Conservation (phyloP, 257 asterid genomes). For the Linderniella brevidens region DNA sequence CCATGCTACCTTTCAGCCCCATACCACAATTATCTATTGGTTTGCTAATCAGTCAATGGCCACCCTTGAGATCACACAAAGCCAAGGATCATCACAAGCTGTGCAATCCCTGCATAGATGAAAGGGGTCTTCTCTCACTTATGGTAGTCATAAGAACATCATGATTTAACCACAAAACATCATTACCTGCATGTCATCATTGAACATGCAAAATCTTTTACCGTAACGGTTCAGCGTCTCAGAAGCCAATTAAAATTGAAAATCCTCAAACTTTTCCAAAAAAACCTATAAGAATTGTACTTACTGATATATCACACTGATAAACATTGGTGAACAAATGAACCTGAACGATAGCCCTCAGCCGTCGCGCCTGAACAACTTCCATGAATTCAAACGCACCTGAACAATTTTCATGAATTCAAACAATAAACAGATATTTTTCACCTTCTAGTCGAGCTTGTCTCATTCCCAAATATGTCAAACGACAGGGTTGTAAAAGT, state of each 20-base stretch:
- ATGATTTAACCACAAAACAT: conserved; percentile 19
- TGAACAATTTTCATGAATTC: too few species aligned
- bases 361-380: conserved; percentile 99
- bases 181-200: conserved; percentile 98
- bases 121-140: neutral
- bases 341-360: conserved; percentile 99
- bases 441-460: conserved; percentile 95
- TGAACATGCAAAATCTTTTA: conserved; percentile 96
- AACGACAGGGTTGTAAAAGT: conserved; percentile 19
- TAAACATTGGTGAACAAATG: conserved; percentile 11
- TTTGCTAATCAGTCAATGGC: conserved; percentile 82
- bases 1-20: conserved; percentile 95
- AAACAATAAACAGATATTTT: conserved; percentile 73
- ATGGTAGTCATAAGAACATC: conserved; percentile 7
- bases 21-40: conserved; percentile 89
- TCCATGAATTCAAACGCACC: conserved; percentile 99
- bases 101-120: conserved; percentile 65
- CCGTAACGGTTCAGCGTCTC: conserved; percentile 92
- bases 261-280: conserved; percentile 70
- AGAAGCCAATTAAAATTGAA: conserved; percentile 98
- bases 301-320: conserved; percentile 9
- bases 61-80: conserved; percentile 88
- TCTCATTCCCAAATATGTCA: conserved; percentile 87
- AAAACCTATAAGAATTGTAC: conserved; percentile 11
- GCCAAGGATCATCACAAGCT: conserved; percentile 97